Conservation (phyloP, 441 rosid species). For the Corymbia calophylla region DNA sequence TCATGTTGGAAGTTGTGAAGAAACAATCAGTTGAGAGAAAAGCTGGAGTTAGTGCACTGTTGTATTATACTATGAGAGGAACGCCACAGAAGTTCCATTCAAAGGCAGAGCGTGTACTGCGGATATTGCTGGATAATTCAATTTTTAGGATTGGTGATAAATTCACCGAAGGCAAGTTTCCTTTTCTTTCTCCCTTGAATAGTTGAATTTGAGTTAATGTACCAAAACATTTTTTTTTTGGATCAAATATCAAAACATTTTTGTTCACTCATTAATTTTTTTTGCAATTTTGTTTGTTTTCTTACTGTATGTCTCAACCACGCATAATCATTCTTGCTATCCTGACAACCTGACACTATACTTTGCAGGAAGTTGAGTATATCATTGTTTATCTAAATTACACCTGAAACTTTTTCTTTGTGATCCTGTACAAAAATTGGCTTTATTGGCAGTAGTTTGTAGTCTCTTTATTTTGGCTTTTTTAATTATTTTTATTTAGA, state of each 20-base stretch:
- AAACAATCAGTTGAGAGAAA: slow-evolving; percentile 40
- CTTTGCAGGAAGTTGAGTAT: not conserved
- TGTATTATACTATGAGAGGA: slow-evolving; percentile 69
- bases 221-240: not conserved
- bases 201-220: not conserved
- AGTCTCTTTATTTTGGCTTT: not conserved
- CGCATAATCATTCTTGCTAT: not conserved
- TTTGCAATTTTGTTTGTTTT: not conserved
- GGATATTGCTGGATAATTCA: slow-evolving; percentile 41
- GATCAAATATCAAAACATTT: not conserved
- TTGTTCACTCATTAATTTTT: not conserved
- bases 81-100: slow-evolving; percentile 61
- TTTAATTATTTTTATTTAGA: not conserved
- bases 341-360: not conserved
- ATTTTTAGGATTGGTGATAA: slow-evolving; percentile 43
- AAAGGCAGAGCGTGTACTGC: slow-evolving; percentile 49
- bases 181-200: not conserved
- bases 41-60: slow-evolving; percentile 59
- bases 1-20: slow-evolving; percentile 61
- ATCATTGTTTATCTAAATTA: not conserved
- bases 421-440: not conserved
- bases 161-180: slow-evolving; percentile 47
- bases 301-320: not conserved
- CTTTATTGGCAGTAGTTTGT: not conserved
- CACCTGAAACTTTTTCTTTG: not conserved